These are phyloP conservation scores for Eutypa lata DNA, from an alignment of 2,329 filamentous ascomycete genomes.

Conservation along the genomic window DNA sequence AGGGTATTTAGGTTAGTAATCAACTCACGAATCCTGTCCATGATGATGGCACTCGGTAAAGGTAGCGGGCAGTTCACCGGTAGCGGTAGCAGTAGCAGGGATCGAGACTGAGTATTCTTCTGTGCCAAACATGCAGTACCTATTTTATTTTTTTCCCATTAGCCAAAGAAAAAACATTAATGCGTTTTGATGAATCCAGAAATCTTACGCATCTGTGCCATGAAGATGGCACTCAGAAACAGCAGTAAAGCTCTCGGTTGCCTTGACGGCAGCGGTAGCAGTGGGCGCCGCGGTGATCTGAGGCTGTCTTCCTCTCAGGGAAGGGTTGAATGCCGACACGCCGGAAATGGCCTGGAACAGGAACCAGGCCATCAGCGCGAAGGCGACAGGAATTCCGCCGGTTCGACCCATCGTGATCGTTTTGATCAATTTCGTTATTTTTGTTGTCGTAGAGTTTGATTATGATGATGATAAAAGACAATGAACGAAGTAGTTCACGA, in stretches of 20 bases:
- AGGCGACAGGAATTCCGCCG: neutral
- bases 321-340: slow-evolving; percentile 5
- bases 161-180: too few species aligned
- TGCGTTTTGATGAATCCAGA: too few species aligned
- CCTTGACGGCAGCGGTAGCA: slow-evolving; percentile 21
- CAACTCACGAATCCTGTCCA: slow-evolving; percentile 44
- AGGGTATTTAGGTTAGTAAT: neutral
- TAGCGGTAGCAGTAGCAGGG: slow-evolving; percentile 25
- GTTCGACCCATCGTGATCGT: neutral
- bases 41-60: slow-evolving; percentile 50
- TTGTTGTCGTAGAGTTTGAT: neutral
- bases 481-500: too few species aligned
- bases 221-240: slow-evolving; percentile 53
- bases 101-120: slow-evolving; percentile 28
- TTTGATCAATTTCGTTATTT: neutral
- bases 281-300: slow-evolving; percentile 12
- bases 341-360: neutral
- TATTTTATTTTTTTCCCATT: slow-evolving; percentile 11
- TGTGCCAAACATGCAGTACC: slow-evolving; percentile 28
- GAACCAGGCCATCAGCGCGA: neutral
- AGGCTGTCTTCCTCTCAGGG: neutral
- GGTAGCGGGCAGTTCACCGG: slow-evolving; percentile 23
- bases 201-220: slow-evolving; percentile 37
- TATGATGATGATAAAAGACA: too few species aligned
- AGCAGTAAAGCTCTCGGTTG: slow-evolving; percentile 36